These are phyloP conservation scores for Diophrys appendiculata DNA, from an alignment of 73 alveolate species.

Conservation along the genomic window DNA sequence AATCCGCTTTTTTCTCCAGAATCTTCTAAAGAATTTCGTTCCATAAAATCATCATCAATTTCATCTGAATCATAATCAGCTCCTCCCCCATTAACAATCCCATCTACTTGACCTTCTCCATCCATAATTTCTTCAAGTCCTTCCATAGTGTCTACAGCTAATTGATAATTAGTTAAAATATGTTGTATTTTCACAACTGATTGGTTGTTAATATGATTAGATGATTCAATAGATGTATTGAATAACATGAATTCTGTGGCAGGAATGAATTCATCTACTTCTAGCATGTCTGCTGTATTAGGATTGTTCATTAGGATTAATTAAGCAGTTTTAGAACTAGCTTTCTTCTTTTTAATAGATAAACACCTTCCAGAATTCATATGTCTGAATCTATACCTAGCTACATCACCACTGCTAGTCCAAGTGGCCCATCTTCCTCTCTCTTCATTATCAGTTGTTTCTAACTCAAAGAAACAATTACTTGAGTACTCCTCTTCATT, in stretches of 20 bases:
- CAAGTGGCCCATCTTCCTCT: slow-evolving; percentile 22
- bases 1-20: not conserved
- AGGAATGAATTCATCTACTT: not conserved
- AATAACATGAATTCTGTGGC: not conserved
- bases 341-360: not conserved
- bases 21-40: slow-evolving; percentile 8
- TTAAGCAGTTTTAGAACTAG: not conserved
- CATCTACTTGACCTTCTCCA: not conserved
- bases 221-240: not conserved
- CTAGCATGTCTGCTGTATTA: not conserved
- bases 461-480: slow-evolving; percentile 46
- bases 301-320: not conserved
- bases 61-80: slow-evolving; percentile 4
- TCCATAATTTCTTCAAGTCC: not conserved
- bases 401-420: not conserved
- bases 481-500: slow-evolving; percentile 22
- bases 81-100: not conserved
- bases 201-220: not conserved
- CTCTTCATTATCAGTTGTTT: slow-evolving; percentile 9
- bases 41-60: slow-evolving; percentile 3
- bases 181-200: slow-evolving; percentile 1
- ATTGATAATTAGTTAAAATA: not conserved
- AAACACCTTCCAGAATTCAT: slow-evolving; percentile 40
- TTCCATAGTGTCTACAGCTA: slow-evolving; percentile 3
- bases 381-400: slow-evolving; percentile 38